These are phyloP conservation scores for Cryptosporidium parvum DNA, from an alignment of 169 alveolate species.

Conservation along the genomic window DNA sequence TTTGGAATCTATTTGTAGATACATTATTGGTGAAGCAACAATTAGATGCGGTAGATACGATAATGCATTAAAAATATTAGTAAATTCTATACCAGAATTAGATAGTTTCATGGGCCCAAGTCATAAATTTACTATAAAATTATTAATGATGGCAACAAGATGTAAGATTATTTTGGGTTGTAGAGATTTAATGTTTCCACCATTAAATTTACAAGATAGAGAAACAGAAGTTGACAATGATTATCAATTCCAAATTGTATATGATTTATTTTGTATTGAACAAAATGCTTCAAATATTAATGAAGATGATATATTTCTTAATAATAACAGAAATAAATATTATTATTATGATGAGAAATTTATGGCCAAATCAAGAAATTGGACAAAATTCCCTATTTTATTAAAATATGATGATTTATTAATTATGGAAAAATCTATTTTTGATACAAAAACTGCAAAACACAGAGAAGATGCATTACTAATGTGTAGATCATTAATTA, in stretches of 20 bases:
- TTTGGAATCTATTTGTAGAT: slow-evolving; percentile 58
- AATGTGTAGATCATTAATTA: slow-evolving; percentile 61
- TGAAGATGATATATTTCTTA: neutral
- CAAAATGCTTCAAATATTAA: slow-evolving; percentile 19
- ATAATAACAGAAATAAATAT: neutral
- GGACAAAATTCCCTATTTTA: slow-evolving; percentile 66
- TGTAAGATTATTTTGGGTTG: slow-evolving; percentile 63
- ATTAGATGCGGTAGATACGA: slow-evolving; percentile 66
- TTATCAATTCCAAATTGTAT: slow-evolving; percentile 62
- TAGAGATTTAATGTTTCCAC: slow-evolving; percentile 74
- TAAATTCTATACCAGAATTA: slow-evolving; percentile 61
- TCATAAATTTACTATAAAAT: slow-evolving; percentile 67
- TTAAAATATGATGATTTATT: slow-evolving; percentile 70
- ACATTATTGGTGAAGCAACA: slow-evolving; percentile 76
- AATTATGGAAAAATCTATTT: slow-evolving; percentile 75
- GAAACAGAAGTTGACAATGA: slow-evolving; percentile 57
- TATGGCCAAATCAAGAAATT: slow-evolving; percentile 10
- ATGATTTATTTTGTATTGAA: slow-evolving; percentile 60
- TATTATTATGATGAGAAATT: slow-evolving; percentile 3
- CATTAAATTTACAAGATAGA: slow-evolving; percentile 69
- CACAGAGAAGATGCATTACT: slow-evolving; percentile 60
- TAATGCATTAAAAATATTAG: slow-evolving; percentile 53
- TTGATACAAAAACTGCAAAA: slow-evolving; percentile 47
- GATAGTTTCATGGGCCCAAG: slow-evolving; percentile 64
- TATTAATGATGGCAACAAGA: slow-evolving; percentile 75